These are phyloP conservation scores for Solanum pennellii DNA, from an alignment of 257 asterid genomes.

Conservation along the genomic window DNA sequence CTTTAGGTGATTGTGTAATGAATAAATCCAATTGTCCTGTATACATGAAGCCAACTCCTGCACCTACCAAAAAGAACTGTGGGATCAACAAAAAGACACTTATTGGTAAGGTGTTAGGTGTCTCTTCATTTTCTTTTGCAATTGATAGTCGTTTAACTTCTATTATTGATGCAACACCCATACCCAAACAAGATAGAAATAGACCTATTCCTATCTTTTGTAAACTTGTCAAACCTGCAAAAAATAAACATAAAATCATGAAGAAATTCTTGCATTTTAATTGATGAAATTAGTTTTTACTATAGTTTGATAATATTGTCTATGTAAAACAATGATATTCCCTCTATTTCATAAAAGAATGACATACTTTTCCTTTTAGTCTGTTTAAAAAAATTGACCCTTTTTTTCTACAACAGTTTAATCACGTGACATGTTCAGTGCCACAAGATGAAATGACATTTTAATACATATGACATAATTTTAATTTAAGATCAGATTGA, in stretches of 20 bases:
- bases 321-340: not conserved
- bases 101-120: conserved; percentile 5
- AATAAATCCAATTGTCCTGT: conserved; percentile 38
- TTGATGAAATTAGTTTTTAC: not conserved
- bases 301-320: not conserved
- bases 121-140: not conserved
- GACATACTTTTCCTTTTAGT: not conserved
- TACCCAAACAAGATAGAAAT: conserved; percentile 20
- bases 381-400: not conserved
- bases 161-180: conserved; percentile 27
- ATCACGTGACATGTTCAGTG: not conserved
- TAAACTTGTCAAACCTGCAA: conserved; percentile 22
- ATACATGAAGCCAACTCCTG: conserved; percentile 29
- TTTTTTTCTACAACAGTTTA: not conserved
- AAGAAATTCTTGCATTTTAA: not conserved
- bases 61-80: conserved; percentile 31
- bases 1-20: conserved; percentile 33
- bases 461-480: not conserved
- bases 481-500: not conserved
- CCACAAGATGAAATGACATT: not conserved
- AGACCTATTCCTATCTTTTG: conserved; percentile 34
- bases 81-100: conserved; percentile 29
- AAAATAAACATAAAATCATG: not conserved
- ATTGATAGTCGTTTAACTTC: conserved; percentile 22
- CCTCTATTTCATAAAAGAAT: not conserved